Evolutionary conservation across 768 basidiomycete species (phyloP).

Genomic region (Polyporus arcularius): DNA sequence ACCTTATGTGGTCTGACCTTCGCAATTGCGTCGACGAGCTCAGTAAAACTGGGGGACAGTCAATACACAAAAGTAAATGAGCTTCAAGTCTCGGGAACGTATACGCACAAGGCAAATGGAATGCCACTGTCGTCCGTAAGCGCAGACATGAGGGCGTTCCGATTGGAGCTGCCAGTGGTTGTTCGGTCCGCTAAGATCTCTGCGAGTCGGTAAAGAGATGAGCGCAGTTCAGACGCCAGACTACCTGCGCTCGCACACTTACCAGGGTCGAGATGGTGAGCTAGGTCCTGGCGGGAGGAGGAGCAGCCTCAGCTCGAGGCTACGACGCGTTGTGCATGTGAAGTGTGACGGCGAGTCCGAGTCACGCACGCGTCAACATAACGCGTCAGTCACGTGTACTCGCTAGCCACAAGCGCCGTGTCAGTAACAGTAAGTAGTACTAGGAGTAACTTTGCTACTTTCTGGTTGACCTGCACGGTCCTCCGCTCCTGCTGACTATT

Average conservation of each 20-base stretch:
- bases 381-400: constrained; percentile 6
- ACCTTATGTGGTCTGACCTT: constrained; percentile 14
- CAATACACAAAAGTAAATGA: too few relatives aligned
- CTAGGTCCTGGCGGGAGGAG: too few relatives aligned
- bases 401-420: not conserved
- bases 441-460: not conserved
- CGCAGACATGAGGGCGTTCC: not conserved
- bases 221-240: too few relatives aligned
- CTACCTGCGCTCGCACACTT: too few relatives aligned
- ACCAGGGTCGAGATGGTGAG: too few relatives aligned
- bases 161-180: too few relatives aligned
- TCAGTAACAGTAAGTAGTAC: not conserved
- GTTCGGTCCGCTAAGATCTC: too few relatives aligned
- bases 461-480: not conserved
- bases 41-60: constrained; percentile 13
- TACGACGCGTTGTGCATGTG: not conserved
- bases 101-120: constrained; percentile 19
- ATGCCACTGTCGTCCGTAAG: not conserved
- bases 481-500: not conserved
- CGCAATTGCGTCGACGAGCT: constrained; percentile 17
- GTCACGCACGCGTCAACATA: not conserved
- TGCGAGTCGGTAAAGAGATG: too few relatives aligned
- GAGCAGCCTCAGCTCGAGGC: too few relatives aligned
- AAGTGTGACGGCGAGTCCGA: not conserved
- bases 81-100: not conserved